Evolutionary conservation across 2,329 filamentous ascomycete genomes (phyloP), one percentile per base, ranked within the genome.

Genomic region (Colletotrichum liriopes): DNA sequence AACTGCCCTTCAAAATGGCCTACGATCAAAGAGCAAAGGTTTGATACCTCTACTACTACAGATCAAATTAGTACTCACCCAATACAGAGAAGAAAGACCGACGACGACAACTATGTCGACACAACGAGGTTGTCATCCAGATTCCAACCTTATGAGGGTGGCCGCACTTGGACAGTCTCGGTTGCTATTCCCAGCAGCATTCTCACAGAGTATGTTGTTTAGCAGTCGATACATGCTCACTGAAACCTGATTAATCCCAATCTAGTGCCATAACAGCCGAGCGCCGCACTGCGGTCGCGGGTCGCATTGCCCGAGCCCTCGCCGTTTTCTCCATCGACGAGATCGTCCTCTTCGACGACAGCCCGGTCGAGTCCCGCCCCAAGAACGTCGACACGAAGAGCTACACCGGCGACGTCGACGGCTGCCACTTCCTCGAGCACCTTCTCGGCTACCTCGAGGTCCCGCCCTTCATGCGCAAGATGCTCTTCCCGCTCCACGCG

Each of bases 271-370:
- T 90, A 70, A 93, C 92, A 12, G 90, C 92, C 74, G 94, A 97
- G 72, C 91, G 94, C 78, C 92, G 94, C 79, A 94, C 92, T 45
- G 87, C 88, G 59, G 86, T 93, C 59, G 92, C 92, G 1, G 93
- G 93, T 9, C 91, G 93, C 74, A 91, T 97, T 65, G 94, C 94
- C 7, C 93, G 94, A 65, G 93, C 94, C 43, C 88, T 94, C 63
- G 93, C 93, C 73, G 92, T 97, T 74, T 97, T 96, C 83, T 92
- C 90, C 77, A 88, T 97, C 75, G 94, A 97, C 79, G 94, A 97
- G 82, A 87, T 97, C 39, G 87, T 97, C 62, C 85, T 97, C 66
- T 97, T 93, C 81, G 91, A 96, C 78, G 94, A 97, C 82, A 86
- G 86, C 45, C 86, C 87, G 2, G 61, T 77, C 8, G 82, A 86